A percentile compares a stretch with the other conserved stretches of the same genome.
phyloP scores from a whole-genome alignment of 257 asterid genomes.

The Solanum gandarillasii region DNA sequence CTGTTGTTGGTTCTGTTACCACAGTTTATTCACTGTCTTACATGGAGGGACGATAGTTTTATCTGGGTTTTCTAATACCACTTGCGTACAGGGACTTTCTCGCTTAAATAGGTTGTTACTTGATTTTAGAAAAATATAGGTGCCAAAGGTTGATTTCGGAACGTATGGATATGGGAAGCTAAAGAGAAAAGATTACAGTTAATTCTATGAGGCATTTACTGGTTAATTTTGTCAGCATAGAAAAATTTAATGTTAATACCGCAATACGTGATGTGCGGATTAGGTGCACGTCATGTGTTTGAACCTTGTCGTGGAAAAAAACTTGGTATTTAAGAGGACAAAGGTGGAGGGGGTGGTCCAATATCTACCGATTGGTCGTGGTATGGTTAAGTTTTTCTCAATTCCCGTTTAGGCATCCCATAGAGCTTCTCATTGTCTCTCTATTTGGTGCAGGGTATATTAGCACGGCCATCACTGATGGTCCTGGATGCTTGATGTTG shows the following conservation, averaged over 20 bases:
- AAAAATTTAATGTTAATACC: neutral
- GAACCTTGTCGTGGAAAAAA: neutral
- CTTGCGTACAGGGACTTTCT: neutral
- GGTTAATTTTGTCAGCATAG: neutral
- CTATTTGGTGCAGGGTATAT: constrained; percentile 54
- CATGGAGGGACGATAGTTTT: neutral
- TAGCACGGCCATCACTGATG: constrained; percentile 67
- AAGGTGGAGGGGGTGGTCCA: neutral
- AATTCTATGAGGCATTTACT: neutral
- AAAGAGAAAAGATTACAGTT: neutral
- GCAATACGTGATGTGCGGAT: neutral
- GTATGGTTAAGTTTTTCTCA: neutral
- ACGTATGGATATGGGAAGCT: neutral
- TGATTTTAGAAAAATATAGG: neutral
- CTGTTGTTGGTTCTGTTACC: neutral
- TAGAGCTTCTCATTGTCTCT: constrained; percentile 12
- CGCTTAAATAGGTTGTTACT: neutral
- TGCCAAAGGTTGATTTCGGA: neutral
- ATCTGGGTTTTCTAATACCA: neutral
- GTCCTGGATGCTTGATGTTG: constrained; percentile 90
- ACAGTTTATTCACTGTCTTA: neutral
- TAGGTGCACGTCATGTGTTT: neutral
- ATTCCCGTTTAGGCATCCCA: neutral
- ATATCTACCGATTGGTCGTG: neutral
- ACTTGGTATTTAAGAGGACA: neutral